phyloP scores from a whole-genome alignment of 331 rosid genomes.

The Spiraea crenata region DNA sequence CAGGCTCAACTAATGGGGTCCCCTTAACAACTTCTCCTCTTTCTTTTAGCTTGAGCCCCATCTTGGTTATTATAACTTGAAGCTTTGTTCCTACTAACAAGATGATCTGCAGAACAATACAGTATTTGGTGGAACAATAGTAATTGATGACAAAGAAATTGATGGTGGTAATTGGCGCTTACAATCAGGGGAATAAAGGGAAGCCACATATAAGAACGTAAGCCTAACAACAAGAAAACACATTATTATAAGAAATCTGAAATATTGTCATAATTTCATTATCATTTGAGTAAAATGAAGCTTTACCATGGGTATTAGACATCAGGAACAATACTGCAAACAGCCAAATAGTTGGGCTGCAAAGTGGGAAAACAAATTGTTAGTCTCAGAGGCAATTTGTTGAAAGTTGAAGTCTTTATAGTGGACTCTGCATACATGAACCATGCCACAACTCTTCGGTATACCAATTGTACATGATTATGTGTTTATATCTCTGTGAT shows the following conservation, averaged over 20 bases:
- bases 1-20: conserved; percentile 33
- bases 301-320: conserved; percentile 24
- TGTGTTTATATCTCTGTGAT: no score
- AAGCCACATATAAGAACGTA: conserved; percentile 29
- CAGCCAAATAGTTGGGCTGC: conserved; percentile 34
- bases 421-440: not conserved
- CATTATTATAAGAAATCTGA: not conserved
- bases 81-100: conserved; percentile 38
- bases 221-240: conserved; percentile 10
- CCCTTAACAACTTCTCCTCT: conserved; percentile 37
- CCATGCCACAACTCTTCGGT: not conserved
- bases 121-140: not conserved
- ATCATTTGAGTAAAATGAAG: not conserved
- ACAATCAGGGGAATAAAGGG: conserved; percentile 33
- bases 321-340: conserved; percentile 27
- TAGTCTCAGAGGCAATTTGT: not conserved
- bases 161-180: conserved; percentile 7
- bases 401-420: not conserved
- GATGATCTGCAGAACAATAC: conserved; percentile 20
- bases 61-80: conserved; percentile 33
- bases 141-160: not conserved
- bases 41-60: conserved; percentile 33
- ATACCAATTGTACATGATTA: no score
- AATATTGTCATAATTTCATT: not conserved
- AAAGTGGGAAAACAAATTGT: not conserved